phyloP scores from a whole-genome alignment of 331 rosid genomes.

The Phaseolus coccineus region DNA sequence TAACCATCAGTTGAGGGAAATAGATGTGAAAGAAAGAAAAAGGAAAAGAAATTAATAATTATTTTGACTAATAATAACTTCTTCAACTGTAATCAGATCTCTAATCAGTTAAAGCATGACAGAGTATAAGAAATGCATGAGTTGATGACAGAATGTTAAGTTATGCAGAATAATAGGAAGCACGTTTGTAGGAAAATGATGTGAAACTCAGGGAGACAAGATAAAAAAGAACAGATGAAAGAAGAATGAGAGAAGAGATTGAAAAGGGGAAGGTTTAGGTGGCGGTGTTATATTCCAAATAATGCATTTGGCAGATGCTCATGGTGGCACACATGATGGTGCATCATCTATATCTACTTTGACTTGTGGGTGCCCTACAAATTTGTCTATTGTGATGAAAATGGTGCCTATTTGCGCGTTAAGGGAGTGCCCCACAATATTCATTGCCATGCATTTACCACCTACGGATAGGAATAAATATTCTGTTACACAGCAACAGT shows the following conservation, averaged over 20 bases:
- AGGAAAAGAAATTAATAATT: too few relatives aligned
- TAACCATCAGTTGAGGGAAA: too few relatives aligned
- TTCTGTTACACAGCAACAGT: slow-evolving; percentile 52
- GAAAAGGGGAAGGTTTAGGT: slow-evolving; percentile 14
- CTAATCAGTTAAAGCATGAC: too few relatives aligned
- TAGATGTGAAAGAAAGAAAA: too few relatives aligned
- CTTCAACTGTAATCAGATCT: background rate
- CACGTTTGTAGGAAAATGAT: background rate
- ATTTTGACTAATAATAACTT: background rate
- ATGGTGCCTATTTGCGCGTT: slow-evolving; percentile 33
- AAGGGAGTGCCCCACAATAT: slow-evolving; percentile 43
- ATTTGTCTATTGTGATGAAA: slow-evolving; percentile 47
- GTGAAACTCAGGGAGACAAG: background rate
- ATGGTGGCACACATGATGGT: slow-evolving; percentile 15
- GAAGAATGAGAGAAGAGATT: slow-evolving; percentile 18
- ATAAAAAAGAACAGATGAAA: background rate
- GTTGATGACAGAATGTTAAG: background rate
- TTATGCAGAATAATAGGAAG: background rate
- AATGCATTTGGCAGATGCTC: slow-evolving; percentile 30
- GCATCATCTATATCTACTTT: slow-evolving; percentile 26
- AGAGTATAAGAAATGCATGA: background rate
- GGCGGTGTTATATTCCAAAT: background rate
- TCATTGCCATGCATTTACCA: slow-evolving; percentile 51
- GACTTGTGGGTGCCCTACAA: slow-evolving; percentile 49
- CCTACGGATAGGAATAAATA: slow-evolving; percentile 53